phyloP scores from a whole-genome alignment of 2,329 filamentous ascomycete genomes.

The Pseudodiploospora longispora region DNA sequence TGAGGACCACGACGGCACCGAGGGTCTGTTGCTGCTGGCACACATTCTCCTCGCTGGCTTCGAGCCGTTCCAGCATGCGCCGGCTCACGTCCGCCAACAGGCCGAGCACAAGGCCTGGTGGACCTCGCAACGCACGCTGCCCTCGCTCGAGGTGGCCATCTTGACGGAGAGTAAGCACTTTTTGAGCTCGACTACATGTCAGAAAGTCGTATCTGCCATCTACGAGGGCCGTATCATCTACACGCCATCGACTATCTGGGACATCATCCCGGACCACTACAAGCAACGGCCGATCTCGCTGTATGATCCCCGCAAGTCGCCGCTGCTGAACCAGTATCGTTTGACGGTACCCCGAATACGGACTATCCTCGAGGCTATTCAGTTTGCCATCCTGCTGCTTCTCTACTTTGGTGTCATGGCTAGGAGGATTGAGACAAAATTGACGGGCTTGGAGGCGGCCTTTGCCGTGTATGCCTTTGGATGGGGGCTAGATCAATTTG shows the following conservation, averaged over 20 bases:
- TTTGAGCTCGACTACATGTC: slow-evolving; percentile 67
- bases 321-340: slow-evolving; percentile 75
- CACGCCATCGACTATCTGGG: slow-evolving; percentile 72
- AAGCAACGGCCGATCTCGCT: slow-evolving; percentile 75
- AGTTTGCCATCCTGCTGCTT: slow-evolving; percentile 61
- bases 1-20: slow-evolving; percentile 64
- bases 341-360: slow-evolving; percentile 73
- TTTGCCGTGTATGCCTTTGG: slow-evolving; percentile 70
- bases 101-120: slow-evolving; percentile 42
- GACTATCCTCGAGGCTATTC: slow-evolving; percentile 64
- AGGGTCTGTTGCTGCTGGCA: slow-evolving; percentile 64
- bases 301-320: slow-evolving; percentile 69
- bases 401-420: slow-evolving; percentile 70
- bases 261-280: slow-evolving; percentile 79
- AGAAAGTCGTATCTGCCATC: slow-evolving; percentile 75
- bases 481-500: slow-evolving; percentile 72
- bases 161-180: slow-evolving; percentile 75
- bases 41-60: slow-evolving; percentile 79
- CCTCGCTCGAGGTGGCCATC: slow-evolving; percentile 75
- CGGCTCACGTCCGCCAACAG: slow-evolving; percentile 54
- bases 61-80: slow-evolving; percentile 78
- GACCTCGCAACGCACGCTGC: slow-evolving; percentile 53
- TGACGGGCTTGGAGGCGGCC: slow-evolving; percentile 52
- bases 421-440: slow-evolving; percentile 47
- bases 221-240: slow-evolving; percentile 76